Evolutionary conservation across 1,284 basidiomycete genomes (phyloP), one percentile per base, ranked within the genome.

Genomic region (Lentinula novae-zelandiae): DNA sequence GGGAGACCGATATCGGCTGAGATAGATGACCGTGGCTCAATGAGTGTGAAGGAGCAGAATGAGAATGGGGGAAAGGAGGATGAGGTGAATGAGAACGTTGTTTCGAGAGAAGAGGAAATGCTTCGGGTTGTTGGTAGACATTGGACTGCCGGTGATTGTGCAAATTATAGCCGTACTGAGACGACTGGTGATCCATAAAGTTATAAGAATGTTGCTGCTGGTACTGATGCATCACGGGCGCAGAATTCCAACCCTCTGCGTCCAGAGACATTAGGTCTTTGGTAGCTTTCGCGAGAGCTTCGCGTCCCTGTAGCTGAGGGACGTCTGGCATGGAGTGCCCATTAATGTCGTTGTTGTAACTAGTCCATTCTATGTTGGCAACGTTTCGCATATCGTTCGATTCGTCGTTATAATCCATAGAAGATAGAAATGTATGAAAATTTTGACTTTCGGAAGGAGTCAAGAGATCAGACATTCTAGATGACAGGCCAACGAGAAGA

Each of bases 261-360:
- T 85, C 83, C 56, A 87, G 76, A 10, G 83, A 75, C 80, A 89
- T 86, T 58, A 89, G 79, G 69, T 87, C 84, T 71, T 87, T 89
- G 0, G 89, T 91, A 0, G 88, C 89, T 69, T 86, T 87, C 53
- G 84, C 73, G 61, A 91, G 78, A 9, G 84, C 83, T 60, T 89
- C 82, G 60, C 76, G 83, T 42, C 77, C 77, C 53, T 68, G 76
- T 48, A 75, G 67, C 57, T 70, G 69, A 10, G 70, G 67, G 36
- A 75, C 33, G 10, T 62, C 57, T 49, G 63, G 58, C 12, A 53
- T 49, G 46, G 57, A 44, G 17, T 57, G 48, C 7, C 42, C 51
- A 9, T 50, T 36, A 6, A 34, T 33, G 22, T 44, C 39, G 34
- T 58, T 53, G 8, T 53, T 33, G 12, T 73, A 75, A 33, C 72